These are phyloP conservation scores for Prunus dulcis DNA, from an alignment of 306 rosid genomes.

Conservation along the genomic window DNA sequence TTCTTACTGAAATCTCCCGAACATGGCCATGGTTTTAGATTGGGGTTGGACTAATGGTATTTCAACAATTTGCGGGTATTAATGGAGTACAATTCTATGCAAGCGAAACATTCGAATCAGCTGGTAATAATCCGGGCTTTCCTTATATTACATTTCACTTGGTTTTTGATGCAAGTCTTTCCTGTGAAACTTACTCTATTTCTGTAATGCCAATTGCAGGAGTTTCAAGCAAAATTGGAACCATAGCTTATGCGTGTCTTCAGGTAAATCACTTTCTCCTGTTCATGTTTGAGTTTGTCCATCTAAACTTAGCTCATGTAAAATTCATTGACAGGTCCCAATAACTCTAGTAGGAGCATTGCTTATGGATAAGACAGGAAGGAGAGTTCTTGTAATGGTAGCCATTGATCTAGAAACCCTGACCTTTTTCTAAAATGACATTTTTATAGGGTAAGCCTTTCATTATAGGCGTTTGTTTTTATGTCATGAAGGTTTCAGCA, in stretches of 20 bases:
- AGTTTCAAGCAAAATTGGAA: slow-evolving; percentile 55
- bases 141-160: neutral
- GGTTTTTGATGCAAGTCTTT: neutral
- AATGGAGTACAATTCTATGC: slow-evolving; percentile 46
- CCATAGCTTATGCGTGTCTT: slow-evolving; percentile 62
- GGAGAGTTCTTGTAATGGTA: slow-evolving; percentile 53
- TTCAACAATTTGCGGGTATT: slow-evolving; percentile 50
- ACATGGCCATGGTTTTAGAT: slow-evolving; percentile 19
- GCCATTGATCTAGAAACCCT: neutral
- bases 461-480: neutral
- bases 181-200: neutral
- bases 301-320: neutral
- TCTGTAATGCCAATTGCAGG: slow-evolving; percentile 37
- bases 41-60: slow-evolving; percentile 51
- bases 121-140: slow-evolving; percentile 23
- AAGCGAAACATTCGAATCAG: slow-evolving; percentile 45
- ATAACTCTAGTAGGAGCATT: slow-evolving; percentile 41
- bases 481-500: slow-evolving; percentile 48
- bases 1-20: neutral
- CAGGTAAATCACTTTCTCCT: slow-evolving; percentile 40
- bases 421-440: neutral
- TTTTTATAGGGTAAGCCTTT: neutral
- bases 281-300: neutral
- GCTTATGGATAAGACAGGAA: slow-evolving; percentile 44
- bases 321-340: slow-evolving; percentile 37